Percentiles rank a stretch among this genome's conserved stretches.
These are phyloP conservation scores for Backusella tarrabulga DNA, from an alignment of 192 early-diverging fungal species.

Conservation along the genomic window DNA sequence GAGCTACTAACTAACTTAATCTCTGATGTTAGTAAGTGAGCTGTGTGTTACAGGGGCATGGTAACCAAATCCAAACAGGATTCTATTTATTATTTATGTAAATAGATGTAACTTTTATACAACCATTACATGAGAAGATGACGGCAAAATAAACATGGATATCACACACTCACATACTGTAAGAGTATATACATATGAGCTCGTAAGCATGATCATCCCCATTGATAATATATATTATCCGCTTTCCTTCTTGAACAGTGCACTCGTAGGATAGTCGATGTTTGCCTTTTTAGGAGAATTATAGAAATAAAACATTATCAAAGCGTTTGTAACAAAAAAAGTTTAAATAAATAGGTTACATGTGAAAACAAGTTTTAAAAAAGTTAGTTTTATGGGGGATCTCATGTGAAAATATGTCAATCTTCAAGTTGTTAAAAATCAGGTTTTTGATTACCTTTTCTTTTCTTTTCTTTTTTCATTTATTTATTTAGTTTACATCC, in stretches of 20 bases:
- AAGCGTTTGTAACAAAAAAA: constrained; percentile 8
- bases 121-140: too few species aligned
- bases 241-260: neutral
- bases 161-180: too few species aligned
- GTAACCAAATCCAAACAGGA: neutral
- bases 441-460: neutral
- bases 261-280: neutral
- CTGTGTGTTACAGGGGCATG: neutral
- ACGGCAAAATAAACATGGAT: too few species aligned
- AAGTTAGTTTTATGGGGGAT: constrained; percentile 3
- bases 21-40: neutral
- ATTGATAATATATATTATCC: too few species aligned
- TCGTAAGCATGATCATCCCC: too few species aligned
- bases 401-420: constrained; percentile 35
- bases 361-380: constrained; percentile 1
- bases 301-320: constrained; percentile 4
- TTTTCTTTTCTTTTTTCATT: constrained; percentile 6
- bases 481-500: too few species aligned
- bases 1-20: neutral
- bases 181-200: too few species aligned
- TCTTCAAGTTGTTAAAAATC: neutral
- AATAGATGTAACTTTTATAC: too few species aligned
- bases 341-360: constrained; percentile 5
- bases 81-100: neutral
- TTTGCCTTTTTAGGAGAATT: neutral